A percentile compares a stretch with the other conserved stretches of the same genome.
phyloP scores from a whole-genome alignment of 1,284 basidiomycete species.

The Athelia sp. region DNA sequence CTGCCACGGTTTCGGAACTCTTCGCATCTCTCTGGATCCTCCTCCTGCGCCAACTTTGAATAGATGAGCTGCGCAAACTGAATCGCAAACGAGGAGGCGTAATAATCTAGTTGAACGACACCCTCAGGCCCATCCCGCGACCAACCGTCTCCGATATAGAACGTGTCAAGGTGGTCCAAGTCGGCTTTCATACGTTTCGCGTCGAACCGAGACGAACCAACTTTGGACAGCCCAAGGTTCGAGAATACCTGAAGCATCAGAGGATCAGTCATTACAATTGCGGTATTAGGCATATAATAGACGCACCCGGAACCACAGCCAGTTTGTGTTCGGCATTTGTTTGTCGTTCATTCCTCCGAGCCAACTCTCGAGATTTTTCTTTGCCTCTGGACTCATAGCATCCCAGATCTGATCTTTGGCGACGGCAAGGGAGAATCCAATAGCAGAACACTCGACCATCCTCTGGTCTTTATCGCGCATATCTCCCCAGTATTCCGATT shows the following conservation, averaged over 20 bases:
- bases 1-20: conserved; percentile 61
- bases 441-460: conserved; percentile 80
- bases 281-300: background rate
- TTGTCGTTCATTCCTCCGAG: conserved; percentile 75
- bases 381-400: conserved; percentile 46
- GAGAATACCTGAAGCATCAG: conserved; percentile 52
- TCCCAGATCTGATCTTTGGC: conserved; percentile 65
- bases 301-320: conserved; percentile 75
- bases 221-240: conserved; percentile 67
- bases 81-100: conserved; percentile 77
- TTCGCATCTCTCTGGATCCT: conserved; percentile 61
- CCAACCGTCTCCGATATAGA: conserved; percentile 75
- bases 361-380: conserved; percentile 60
- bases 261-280: background rate
- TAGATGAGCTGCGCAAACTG: conserved; percentile 73
- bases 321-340: conserved; percentile 71
- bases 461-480: conserved; percentile 74
- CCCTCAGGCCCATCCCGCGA: conserved; percentile 75
- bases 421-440: conserved; percentile 67
- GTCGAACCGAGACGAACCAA: conserved; percentile 55
- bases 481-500: conserved; percentile 71
- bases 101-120: conserved; percentile 76
- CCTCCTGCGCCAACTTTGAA: conserved; percentile 57
- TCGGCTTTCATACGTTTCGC: conserved; percentile 64
- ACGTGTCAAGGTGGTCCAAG: conserved; percentile 74